Conservation (phyloP, 345 rosid genomes). For the Brassica incana region DNA sequence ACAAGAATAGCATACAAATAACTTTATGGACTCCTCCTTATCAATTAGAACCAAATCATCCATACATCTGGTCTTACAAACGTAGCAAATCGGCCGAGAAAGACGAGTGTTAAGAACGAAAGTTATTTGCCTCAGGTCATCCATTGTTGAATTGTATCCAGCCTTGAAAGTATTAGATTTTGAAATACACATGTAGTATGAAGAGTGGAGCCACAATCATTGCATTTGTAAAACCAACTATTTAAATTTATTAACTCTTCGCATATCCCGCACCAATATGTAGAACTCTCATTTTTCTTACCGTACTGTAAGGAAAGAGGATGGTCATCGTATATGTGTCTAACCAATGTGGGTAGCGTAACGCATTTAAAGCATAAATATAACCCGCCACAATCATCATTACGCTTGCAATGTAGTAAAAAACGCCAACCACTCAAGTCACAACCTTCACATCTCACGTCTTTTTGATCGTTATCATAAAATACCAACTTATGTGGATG, state of each 20-base stretch:
- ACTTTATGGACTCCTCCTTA: neutral
- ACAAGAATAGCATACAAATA: neutral
- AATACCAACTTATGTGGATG: slow-evolving; percentile 7
- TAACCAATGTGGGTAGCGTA: slow-evolving; percentile 1
- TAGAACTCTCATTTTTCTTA: neutral
- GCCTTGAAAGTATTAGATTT: neutral
- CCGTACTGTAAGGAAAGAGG: slow-evolving; percentile 9
- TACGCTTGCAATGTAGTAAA: neutral
- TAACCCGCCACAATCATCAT: slow-evolving; percentile 1
- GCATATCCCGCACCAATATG: slow-evolving; percentile 9
- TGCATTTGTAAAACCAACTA: slow-evolving; percentile 2
- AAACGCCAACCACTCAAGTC: fast-evolving
- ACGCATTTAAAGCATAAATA: slow-evolving; percentile 5
- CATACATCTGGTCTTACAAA: neutral
- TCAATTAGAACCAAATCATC: neutral
- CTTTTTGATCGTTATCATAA: neutral
- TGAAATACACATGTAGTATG: neutral
- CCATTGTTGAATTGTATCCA: neutral
- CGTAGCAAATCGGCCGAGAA: neutral
- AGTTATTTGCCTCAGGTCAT: neutral
- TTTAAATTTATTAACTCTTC: neutral
- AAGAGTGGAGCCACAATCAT: slow-evolving; percentile 6
- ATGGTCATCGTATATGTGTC: slow-evolving; percentile 23
- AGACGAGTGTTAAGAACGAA: neutral
- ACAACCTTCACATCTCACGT: neutral